phyloP scores from a whole-genome alignment of 2,329 filamentous ascomycete genomes.

The Sarocladiaceae sp. region DNA sequence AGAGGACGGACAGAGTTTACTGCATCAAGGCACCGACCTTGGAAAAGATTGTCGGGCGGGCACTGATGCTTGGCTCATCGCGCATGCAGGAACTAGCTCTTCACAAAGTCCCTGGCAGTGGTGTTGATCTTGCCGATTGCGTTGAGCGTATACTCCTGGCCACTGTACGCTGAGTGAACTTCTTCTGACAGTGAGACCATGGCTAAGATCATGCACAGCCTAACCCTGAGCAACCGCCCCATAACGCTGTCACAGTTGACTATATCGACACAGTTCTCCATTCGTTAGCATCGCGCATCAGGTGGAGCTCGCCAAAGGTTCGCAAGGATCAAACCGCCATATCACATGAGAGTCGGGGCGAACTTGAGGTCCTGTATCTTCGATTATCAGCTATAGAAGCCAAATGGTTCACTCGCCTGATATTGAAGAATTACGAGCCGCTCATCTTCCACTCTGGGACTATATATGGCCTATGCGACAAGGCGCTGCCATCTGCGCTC shows the following conservation, averaged over 20 bases:
- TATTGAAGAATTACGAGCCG: conserved; percentile 73
- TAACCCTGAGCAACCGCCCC: conserved; percentile 28
- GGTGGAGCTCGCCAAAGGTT: conserved; percentile 66
- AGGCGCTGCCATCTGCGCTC: conserved; percentile 64
- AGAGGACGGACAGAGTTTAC: conserved; percentile 74
- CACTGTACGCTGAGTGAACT: conserved; percentile 42
- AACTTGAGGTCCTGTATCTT: conserved; percentile 53
- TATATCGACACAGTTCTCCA: conserved; percentile 66
- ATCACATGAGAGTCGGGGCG: conserved; percentile 26
- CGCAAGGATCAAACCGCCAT: conserved; percentile 29
- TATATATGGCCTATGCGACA: conserved; percentile 60
- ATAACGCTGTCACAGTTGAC: conserved; percentile 56
- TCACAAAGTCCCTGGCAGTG: conserved; percentile 54
- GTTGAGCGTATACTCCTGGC: conserved; percentile 59
- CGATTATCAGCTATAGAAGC: conserved; percentile 63
- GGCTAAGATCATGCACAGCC: conserved; percentile 33
- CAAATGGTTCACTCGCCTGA: conserved; percentile 81
- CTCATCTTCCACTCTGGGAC: conserved; percentile 54
- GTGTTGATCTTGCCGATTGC: conserved; percentile 67
- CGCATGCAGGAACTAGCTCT: conserved; percentile 57
- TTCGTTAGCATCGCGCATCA: conserved; percentile 61
- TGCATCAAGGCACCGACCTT: conserved; percentile 59
- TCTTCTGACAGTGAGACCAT: conserved; percentile 11
- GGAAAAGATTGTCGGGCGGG: conserved; percentile 62
- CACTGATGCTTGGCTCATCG: conserved; percentile 59